A percentile compares a stretch with the other conserved stretches of the same genome.
Conservation (phyloP, 1,139 yeast genomes). For the Blastobotrys malaysiensis region DNA sequence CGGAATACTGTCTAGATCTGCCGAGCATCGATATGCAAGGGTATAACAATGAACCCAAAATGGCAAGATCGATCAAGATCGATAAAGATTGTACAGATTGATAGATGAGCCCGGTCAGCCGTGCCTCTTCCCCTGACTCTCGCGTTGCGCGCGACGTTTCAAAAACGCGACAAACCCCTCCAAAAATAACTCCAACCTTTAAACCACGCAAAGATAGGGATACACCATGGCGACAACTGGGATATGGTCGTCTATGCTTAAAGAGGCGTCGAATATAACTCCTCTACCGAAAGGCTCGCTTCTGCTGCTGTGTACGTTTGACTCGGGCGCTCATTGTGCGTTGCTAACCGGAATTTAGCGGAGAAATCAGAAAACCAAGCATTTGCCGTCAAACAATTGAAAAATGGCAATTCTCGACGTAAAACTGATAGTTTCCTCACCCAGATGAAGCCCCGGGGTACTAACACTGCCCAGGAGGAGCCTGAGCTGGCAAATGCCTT, state of each 20-base stretch:
- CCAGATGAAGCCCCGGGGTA: not conserved
- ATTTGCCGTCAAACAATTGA: not conserved
- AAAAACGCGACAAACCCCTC: not conserved
- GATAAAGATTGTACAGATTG: not conserved
- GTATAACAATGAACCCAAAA: not conserved
- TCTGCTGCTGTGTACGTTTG: conserved; percentile 16
- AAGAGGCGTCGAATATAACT: conserved; percentile 20
- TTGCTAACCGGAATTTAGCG: not conserved
- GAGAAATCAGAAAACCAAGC: not conserved
- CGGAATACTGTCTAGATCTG: too few relatives aligned
- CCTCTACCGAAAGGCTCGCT: conserved; percentile 18
- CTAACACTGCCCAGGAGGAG: conserved; percentile 3
- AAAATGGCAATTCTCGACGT: not conserved
- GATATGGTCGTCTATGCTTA: conserved; percentile 24
- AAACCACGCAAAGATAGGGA: not conserved
- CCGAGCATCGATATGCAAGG: not conserved
- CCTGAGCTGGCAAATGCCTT: conserved; percentile 28
- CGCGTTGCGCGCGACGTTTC: conserved; percentile 1
- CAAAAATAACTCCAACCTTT: not conserved
- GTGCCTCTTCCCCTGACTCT: not conserved
- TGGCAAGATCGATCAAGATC: not conserved
- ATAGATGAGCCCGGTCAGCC: not conserved
- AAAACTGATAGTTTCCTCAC: not conserved
- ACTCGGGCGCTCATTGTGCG: not conserved
- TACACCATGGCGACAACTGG: conserved; percentile 1